Evolutionary conservation across 2,329 filamentous ascomycete genomes (phyloP), one percentile per base, ranked within the genome.

Genomic region (Cucurbitaria berberidis): DNA sequence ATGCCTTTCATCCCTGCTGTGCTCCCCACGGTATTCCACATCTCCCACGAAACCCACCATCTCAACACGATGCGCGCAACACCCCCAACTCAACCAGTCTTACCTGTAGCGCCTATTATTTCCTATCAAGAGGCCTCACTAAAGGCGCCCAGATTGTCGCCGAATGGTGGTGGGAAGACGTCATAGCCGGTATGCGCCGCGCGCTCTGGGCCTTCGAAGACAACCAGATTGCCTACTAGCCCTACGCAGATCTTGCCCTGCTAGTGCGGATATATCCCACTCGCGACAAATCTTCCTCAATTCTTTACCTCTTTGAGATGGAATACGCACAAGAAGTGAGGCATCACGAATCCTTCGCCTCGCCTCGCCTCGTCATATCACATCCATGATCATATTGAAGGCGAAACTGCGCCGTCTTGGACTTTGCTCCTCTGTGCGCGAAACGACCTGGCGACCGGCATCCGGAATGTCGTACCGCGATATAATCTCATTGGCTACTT

Each of bases 141-240:
- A 19, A 26, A 22, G 39, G 22, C 27, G 22, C 43, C 32, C 36
- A 22, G 35, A 26, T 48, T 45, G 29, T 50, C 44, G 41, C 36
- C 39, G 43, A 40, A 39, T 36, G 34, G 34, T 48, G 50, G 53
- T 51, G 27, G 38, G 36, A 34, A 44, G 48, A 59, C 54, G 62
- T 67, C 60, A 67, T 62, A 46, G n/a, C n/a, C n/a, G n/a, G n/a
- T 40, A 35, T 22, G 43, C 24, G 38, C 39, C 16, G 21, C 16
- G 21, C 30, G 39, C 40, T 65, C 60, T 66, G 51, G 60, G 60
- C 52, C 48, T 55, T 41, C 41, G 46, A 48, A 49, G 51, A 48
- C 48, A 50, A 29, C 44, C 36, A 52, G 64, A 67, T 67, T 60
- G 60, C 59, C 62, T 50, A 34, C 51, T 60, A 57, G 54, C 35